Percentiles rank a stretch among this genome's conserved stretches.
phyloP scores from a whole-genome alignment of 345 rosid genomes.

The Citrus maxima region DNA sequence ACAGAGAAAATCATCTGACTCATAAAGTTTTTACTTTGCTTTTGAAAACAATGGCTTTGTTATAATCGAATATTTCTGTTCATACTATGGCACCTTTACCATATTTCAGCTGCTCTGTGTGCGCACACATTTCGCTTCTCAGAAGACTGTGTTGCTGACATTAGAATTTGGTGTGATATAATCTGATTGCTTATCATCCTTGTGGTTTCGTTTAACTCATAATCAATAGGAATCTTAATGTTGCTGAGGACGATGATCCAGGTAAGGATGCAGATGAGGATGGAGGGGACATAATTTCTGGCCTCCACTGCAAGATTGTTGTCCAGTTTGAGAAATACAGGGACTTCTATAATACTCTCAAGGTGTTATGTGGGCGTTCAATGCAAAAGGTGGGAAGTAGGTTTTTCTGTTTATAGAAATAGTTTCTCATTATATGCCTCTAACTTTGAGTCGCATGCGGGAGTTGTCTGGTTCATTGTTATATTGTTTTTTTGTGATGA shows the following conservation, averaged over 20 bases:
- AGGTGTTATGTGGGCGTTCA: conserved; percentile 76
- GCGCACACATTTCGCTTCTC: not conserved
- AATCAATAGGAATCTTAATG: conserved; percentile 69
- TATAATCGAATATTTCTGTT: not conserved
- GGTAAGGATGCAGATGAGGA: conserved; percentile 52
- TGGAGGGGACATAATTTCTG: conserved; percentile 52
- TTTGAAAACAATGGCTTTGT: not conserved
- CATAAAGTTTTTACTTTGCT: not conserved
- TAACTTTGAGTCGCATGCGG: conserved; percentile 1
- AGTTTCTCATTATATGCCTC: not conserved
- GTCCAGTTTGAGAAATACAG: conserved; percentile 76
- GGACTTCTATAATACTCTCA: conserved; percentile 72
- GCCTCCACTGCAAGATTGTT: conserved; percentile 87
- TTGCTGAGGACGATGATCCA: conserved; percentile 74
- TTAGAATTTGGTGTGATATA: conserved; percentile 3
- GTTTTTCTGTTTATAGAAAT: not conserved
- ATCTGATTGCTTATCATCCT: conserved; percentile 13
- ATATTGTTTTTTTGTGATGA: conserved; percentile 7
- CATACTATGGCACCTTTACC: not conserved
- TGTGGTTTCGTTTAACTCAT: conserved; percentile 23
- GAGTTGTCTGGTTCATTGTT: not conserved
- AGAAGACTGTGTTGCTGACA: not conserved
- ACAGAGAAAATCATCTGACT: not conserved
- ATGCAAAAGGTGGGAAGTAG: conserved; percentile 62
- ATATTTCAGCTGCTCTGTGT: not conserved